Evolutionary conservation across 495 filamentous ascomycete species (phyloP).

Genomic region (Ascobolus immersus): DNA sequence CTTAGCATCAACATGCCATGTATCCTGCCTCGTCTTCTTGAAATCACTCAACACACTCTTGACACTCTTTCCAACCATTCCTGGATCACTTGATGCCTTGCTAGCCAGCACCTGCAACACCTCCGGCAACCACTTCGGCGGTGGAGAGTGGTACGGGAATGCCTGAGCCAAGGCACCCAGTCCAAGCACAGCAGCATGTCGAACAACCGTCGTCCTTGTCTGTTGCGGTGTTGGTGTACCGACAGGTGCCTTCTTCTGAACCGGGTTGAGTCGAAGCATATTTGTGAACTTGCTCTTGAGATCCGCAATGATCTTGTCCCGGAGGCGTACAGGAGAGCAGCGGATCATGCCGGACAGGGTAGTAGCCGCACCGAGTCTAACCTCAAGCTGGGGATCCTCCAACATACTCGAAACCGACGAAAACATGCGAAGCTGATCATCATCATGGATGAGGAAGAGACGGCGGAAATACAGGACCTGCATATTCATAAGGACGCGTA

Average conservation of each 20-base stretch:
- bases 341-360: conserved; percentile 95
- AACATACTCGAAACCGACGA: conserved; percentile 85
- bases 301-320: conserved; percentile 43
- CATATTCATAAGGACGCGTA: conserved; percentile 96
- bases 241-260: conserved; percentile 48
- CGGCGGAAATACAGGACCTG: conserved; percentile 97
- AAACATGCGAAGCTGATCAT: conserved; percentile 57
- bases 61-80: conserved; percentile 89
- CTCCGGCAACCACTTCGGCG: conserved; percentile 80
- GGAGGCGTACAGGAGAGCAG: conserved; percentile 67
- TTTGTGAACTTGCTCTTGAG: conserved; percentile 57
- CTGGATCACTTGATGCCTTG: conserved; percentile 64
- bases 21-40: conserved; percentile 98
- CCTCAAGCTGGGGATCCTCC: conserved; percentile 73
- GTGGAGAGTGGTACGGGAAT: conserved; percentile 89
- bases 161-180: conserved; percentile 78
- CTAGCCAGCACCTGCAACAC: conserved; percentile 67
- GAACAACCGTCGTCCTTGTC: conserved; percentile 47
- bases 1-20: conserved; percentile 94
- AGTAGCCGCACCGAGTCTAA: conserved; percentile 70
- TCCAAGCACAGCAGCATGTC: conserved; percentile 81
- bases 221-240: conserved; percentile 68
- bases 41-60: conserved; percentile 90
- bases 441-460: conserved; percentile 64
- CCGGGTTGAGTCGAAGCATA: conserved; percentile 51